phyloP scores from a whole-genome alignment of 148 eudicot genomes.

The Talinum fruticosum region DNA sequence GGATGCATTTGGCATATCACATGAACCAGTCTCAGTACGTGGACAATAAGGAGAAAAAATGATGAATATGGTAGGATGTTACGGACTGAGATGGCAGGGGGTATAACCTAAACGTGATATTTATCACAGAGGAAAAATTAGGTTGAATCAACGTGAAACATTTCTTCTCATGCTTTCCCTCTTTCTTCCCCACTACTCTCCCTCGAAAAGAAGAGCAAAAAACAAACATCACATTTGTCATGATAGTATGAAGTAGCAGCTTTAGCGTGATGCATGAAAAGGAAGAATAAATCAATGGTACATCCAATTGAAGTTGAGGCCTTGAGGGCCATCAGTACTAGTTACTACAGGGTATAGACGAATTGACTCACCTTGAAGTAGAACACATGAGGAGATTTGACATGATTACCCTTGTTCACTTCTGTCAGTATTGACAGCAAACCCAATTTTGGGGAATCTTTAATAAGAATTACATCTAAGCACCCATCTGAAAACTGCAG shows the following conservation, averaged over 20 bases:
- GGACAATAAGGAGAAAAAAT: too few species aligned
- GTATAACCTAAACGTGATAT: background rate
- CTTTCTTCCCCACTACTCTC: background rate
- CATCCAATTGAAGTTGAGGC: background rate
- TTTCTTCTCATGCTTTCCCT: background rate
- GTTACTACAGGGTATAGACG: too few species aligned
- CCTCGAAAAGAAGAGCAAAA: background rate
- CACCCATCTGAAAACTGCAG: slow-evolving; percentile 93
- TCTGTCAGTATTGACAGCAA: slow-evolving; percentile 62
- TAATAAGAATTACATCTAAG: slow-evolving; percentile 71
- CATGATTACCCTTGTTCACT: slow-evolving; percentile 63
- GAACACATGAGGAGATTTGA: slow-evolving; percentile 70
- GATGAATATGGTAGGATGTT: too few species aligned
- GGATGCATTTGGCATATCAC: too few species aligned
- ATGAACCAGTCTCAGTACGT: too few species aligned
- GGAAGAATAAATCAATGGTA: background rate
- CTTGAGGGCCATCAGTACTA: background rate
- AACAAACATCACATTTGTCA: background rate
- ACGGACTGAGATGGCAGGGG: too few species aligned
- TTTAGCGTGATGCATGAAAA: background rate
- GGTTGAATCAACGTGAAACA: background rate
- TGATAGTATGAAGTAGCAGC: background rate
- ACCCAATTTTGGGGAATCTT: slow-evolving; percentile 56
- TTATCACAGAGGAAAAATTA: background rate
- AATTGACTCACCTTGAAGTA: slow-evolving; percentile 67